Evolutionary conservation across 73 alveolate genomes (phyloP), one percentile per base, ranked within the genome.

Genomic region (Blepharisma japonicum): DNA sequence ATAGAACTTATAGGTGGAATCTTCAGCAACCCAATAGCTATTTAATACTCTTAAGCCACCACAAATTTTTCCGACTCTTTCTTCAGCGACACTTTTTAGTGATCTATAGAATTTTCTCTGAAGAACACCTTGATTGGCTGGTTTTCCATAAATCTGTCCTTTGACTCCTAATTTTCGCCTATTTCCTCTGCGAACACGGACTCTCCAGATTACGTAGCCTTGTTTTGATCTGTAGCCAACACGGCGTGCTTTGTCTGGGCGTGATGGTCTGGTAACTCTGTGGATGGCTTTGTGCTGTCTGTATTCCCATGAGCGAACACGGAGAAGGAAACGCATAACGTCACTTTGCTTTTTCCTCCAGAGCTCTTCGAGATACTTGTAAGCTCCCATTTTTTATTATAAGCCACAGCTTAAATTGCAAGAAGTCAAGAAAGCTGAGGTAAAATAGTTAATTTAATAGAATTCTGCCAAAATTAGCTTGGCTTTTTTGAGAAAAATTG

Each of bases 1-100:
- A 88, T 61, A 97, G 95, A 89, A 97, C 95, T 97, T 97, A 91
- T 86, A 94, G 81, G 96, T 88, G 56, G 98, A 98, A 90, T 97
- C 99, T 91, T 97, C 98, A 54, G 98, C 99, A 79, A 91, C 99
- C 99, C 99, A 97, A 94, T 97, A 97, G 55, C 99, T 96, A 96
- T 97, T 96, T 87, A 90, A 85, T 80, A 97, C 99, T 85, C 99
- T 96, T 72, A 97, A 90, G 78, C 82, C 85, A 48, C 97, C 94
- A 77, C 90, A 84, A 27, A 89, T 79, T 81, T 88, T 90, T 47
- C 99, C 99, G 67, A 97, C 99, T 87, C 99, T 96, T 81, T 93
- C 97, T 87, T 97, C 99, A 48, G 99, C 99, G 67, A 95, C 88
- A 79, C 96, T 89, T 86, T 98, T 91, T 87, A 96, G 97, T 82